Base-by-base conservation (phyloP, 2,329 filamentous ascomycete genomes). In the Salinomyces thailandicus region DNA sequence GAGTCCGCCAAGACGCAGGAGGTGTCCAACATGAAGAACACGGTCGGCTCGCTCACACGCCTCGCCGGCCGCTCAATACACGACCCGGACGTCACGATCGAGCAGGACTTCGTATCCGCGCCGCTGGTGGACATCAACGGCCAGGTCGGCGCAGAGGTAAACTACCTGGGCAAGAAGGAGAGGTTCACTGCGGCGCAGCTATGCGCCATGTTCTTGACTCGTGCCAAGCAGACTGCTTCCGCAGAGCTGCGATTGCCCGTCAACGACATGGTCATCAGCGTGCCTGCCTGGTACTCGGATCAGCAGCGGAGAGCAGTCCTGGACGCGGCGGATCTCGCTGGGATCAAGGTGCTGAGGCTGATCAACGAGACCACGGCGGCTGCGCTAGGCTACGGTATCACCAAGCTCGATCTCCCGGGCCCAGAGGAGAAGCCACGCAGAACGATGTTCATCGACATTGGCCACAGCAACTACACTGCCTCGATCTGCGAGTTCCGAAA, bases 1-100 rank as follows among this genome's bases (percentile, higher is more conserved):
- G 91, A 98, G 71, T 67, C 84, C 39, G 91, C 91, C 52, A 96
- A 96, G 77, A 96, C 89, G 51, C 89, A 95, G 69, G 91, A 98
- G 69, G 93, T 94, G 61, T 94, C 89, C 59, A 98, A 98, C 73
- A 78, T 96, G 58, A 98, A 96, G 73, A 98, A 98, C 75, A 98
- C 91, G 51, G 84, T 98, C 67, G 73, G 77, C 62, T 87, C 78
- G 50, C 75, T 98, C 56, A 94, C 94, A 71, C 85, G 91, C 57
- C 79, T 98, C 53, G 81, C 82, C 58, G 91, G 91, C 59, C 85
- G 91, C 60, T 72, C 75, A 45, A 74, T 89, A 66, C 80, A 73
- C 62, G 91, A 98, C 60, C 86, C 91, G 59, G 91, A 98, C 73
- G 73, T 94, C 46, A 75, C 86, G 66, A 74, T 91, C 59, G 91